These are phyloP conservation scores for Talaromyces sp. DNA, from an alignment of 2,329 filamentous ascomycete species.

Conservation along the genomic window DNA sequence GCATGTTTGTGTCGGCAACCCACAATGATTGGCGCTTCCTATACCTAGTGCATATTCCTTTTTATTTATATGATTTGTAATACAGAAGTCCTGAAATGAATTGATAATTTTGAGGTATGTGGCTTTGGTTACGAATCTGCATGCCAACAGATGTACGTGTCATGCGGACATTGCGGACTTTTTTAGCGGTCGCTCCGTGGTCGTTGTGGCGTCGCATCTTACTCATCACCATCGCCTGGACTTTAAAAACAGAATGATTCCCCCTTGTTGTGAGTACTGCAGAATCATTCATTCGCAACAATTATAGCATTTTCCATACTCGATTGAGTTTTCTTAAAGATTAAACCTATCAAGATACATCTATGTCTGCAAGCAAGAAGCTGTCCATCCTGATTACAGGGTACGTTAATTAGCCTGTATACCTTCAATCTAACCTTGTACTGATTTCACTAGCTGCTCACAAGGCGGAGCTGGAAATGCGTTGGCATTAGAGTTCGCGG, in stretches of 20 bases:
- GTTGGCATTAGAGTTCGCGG: conserved; percentile 11
- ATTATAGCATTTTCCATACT: neutral
- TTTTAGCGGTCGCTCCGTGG: neutral
- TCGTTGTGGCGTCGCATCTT: neutral
- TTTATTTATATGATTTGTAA: neutral
- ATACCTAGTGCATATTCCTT: neutral
- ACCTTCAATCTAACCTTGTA: neutral
- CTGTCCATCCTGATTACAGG: conserved; percentile 11
- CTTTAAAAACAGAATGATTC: neutral
- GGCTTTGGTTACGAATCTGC: neutral
- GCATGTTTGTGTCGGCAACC: neutral
- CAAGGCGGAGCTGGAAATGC: conserved; percentile 10
- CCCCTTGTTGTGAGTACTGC: neutral
- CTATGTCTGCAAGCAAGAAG: conserved; percentile 8
- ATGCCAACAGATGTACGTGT: neutral
- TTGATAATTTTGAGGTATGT: neutral
- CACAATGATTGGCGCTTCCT: neutral
- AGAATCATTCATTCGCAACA: neutral
- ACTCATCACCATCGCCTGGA: neutral
- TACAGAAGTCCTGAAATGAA: neutral
- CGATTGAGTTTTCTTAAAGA: neutral
- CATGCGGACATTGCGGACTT: neutral
- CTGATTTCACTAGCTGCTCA: conserved; percentile 10
- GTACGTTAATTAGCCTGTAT: neutral
- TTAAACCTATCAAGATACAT: neutral